These are phyloP conservation scores for Dendrocalamus sinicus DNA, from an alignment of 176 grass and related monocot genomes.

Conservation along the genomic window DNA sequence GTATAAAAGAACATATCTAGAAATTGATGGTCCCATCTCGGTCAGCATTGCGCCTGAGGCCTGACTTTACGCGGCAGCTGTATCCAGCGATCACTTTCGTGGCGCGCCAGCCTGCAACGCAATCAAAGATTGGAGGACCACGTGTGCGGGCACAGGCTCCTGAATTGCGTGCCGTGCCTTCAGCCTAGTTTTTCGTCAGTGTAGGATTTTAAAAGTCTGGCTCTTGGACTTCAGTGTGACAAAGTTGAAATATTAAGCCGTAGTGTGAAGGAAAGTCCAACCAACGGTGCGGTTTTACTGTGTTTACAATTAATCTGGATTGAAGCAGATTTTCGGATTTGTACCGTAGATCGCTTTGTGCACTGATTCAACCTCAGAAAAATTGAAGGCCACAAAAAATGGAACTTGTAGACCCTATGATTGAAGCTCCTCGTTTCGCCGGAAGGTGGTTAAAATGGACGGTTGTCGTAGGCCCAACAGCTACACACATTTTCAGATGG, in stretches of 20 bases:
- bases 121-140: not conserved
- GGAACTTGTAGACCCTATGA: not conserved
- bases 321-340: not conserved
- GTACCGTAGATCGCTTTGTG: not conserved
- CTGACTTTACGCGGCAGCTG: not conserved
- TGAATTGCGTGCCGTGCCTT: not conserved
- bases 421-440: not conserved
- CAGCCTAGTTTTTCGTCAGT: too few species aligned
- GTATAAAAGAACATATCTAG: too few species aligned
- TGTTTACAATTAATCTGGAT: not conserved
- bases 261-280: not conserved
- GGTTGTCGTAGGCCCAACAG: not conserved
- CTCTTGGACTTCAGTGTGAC: not conserved
- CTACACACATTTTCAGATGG: not conserved
- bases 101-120: conserved; percentile 25
- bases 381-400: not conserved
- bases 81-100: conserved; percentile 36
- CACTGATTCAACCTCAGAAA: not conserved
- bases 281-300: not conserved
- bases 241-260: not conserved
- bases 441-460: not conserved
- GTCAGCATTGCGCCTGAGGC: conserved; percentile 1
- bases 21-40: not conserved
- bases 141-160: not conserved
- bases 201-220: not conserved